These are phyloP conservation scores for Carallia pectinifolia DNA, from an alignment of 345 rosid genomes.

Conservation along the genomic window DNA sequence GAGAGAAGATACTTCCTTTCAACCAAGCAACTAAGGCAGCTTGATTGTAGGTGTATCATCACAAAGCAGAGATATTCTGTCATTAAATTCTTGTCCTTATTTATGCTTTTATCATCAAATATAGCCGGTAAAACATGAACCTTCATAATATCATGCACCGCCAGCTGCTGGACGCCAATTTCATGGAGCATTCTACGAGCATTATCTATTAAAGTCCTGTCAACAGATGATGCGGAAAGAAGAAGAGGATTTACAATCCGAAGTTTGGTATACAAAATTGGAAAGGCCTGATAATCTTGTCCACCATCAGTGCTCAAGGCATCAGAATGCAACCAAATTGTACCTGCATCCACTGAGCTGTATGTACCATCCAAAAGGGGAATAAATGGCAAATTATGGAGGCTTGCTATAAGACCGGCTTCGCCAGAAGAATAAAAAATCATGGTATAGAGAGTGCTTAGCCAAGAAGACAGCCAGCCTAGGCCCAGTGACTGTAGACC, in stretches of 20 bases:
- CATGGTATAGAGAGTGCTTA: constrained; percentile 50
- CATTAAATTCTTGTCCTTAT: constrained; percentile 43
- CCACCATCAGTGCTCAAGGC: constrained; percentile 37
- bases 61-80: constrained; percentile 79
- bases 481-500: constrained; percentile 65
- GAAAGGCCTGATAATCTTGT: constrained; percentile 59
- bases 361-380: constrained; percentile 81
- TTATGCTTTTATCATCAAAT: constrained; percentile 33
- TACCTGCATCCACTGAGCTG: constrained; percentile 62
- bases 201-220: constrained; percentile 38
- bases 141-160: constrained; percentile 85
- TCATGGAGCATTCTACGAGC: constrained; percentile 55
- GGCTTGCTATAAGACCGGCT: constrained; percentile 40
- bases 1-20: constrained; percentile 65
- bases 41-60: constrained; percentile 76
- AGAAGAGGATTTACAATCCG: constrained; percentile 63
- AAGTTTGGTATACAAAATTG: constrained; percentile 67
- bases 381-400: constrained; percentile 62
- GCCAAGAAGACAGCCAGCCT: constrained; percentile 72
- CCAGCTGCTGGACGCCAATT: constrained; percentile 72
- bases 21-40: constrained; percentile 56
- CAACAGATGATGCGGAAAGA: constrained; percentile 45
- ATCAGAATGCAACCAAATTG: constrained; percentile 85
- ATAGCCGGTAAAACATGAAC: constrained; percentile 72
- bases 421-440: constrained; percentile 47